Evolutionary conservation across 257 asterid species (phyloP).

Genomic region (Solanum sejunctum): DNA sequence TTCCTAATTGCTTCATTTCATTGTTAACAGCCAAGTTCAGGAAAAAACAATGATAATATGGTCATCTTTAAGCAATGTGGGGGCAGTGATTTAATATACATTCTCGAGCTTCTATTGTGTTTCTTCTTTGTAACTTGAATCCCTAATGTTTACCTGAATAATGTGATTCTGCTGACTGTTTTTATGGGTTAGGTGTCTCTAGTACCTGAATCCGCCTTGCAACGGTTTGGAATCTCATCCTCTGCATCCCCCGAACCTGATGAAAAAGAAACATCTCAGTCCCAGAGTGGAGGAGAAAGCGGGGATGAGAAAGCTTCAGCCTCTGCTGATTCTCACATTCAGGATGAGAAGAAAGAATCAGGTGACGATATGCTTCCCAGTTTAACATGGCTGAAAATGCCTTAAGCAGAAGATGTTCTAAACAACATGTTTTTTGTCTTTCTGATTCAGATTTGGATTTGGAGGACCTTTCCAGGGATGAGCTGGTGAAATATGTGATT

Average conservation of each 20-base stretch:
- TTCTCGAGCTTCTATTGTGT: background rate
- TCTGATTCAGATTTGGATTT: slow-evolving; percentile 39
- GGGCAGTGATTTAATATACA: background rate
- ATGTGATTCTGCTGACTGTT: background rate
- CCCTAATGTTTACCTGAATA: background rate
- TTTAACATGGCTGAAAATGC: slow-evolving; percentile 1
- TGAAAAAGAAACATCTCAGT: slow-evolving; percentile 34
- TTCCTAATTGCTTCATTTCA: background rate
- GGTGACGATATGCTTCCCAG: slow-evolving; percentile 25
- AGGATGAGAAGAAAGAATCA: slow-evolving; percentile 37
- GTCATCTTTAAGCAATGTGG: background rate
- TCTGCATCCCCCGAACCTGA: slow-evolving; percentile 43
- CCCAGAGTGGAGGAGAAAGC: slow-evolving; percentile 17
- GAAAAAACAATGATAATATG: background rate
- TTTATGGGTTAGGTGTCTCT: slow-evolving; percentile 15
- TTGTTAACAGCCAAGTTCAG: background rate
- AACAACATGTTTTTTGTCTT: slow-evolving; percentile 23
- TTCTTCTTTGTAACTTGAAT: background rate
- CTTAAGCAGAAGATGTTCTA: slow-evolving; percentile 16
- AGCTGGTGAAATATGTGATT: slow-evolving; percentile 47
- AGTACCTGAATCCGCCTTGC: slow-evolving; percentile 22
- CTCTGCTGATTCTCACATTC: slow-evolving; percentile 18
- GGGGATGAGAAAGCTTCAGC: slow-evolving; percentile 15
- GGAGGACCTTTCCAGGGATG: slow-evolving; percentile 64
- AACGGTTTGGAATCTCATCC: slow-evolving; percentile 46